Percentiles rank a stretch among this genome's conserved stretches.
Conservation (phyloP, 306 rosid species). For the Carpinus viminea region DNA sequence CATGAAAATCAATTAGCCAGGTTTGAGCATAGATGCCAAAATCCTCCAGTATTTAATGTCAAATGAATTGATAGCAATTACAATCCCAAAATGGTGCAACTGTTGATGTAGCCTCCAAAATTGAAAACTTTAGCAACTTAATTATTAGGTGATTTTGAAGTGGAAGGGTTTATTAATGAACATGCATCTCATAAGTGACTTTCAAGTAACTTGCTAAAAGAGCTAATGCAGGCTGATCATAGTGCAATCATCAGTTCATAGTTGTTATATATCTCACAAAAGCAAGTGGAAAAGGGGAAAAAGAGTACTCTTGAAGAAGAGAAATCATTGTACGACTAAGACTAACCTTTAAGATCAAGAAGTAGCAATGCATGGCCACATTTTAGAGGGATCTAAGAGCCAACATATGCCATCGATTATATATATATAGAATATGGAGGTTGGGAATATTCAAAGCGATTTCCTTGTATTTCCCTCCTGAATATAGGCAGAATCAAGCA, state of each 20-base stretch:
- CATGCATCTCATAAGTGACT: no score
- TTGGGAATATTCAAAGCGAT: slow-evolving; percentile 31
- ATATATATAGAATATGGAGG: background rate
- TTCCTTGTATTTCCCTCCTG: slow-evolving; percentile 45
- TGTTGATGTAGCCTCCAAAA: background rate
- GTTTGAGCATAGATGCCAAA: no score
- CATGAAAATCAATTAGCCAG: no score
- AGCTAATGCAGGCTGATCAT: background rate
- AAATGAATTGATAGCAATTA: no score
- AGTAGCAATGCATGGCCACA: background rate
- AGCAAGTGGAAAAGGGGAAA: background rate
- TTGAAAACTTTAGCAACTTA: background rate
- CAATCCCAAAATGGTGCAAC: background rate
- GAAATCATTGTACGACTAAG: background rate
- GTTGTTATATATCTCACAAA: background rate
- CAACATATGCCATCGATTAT: background rate
- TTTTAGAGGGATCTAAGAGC: background rate
- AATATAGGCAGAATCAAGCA: slow-evolving; percentile 44
- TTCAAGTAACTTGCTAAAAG: background rate
- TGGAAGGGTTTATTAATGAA: no score
- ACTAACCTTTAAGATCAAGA: background rate
- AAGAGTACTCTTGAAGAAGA: background rate
- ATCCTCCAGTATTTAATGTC: no score
- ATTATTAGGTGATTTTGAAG: background rate
- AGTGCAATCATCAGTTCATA: background rate